These are phyloP conservation scores for Vaccinium macrocarpon DNA, from an alignment of 148 eudicot genomes.

Conservation along the genomic window DNA sequence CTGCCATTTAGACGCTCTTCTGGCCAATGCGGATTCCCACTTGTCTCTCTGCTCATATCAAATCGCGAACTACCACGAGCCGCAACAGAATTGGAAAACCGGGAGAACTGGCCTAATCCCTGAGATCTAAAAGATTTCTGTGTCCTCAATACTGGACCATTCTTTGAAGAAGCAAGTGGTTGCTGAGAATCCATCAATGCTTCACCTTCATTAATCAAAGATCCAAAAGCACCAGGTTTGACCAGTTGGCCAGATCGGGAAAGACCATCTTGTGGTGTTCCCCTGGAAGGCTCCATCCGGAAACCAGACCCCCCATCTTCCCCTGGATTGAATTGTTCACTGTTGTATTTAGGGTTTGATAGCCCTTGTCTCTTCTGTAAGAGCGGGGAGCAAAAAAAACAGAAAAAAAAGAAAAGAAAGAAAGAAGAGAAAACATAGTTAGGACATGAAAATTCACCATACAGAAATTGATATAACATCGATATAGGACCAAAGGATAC, in stretches of 20 bases:
- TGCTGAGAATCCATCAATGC: slow-evolving; percentile 21
- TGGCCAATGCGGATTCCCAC: slow-evolving; percentile 34
- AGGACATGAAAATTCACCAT: neutral
- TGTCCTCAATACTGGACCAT: slow-evolving; percentile 28
- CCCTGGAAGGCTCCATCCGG: slow-evolving; percentile 41
- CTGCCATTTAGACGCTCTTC: slow-evolving; percentile 34
- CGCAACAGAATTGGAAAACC: slow-evolving; percentile 60
- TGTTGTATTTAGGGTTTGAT: slow-evolving; percentile 48
- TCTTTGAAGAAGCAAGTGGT: slow-evolving; percentile 25
- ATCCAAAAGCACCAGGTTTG: slow-evolving; percentile 25
- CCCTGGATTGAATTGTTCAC: slow-evolving; percentile 46
- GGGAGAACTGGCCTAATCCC: slow-evolving; percentile 40
- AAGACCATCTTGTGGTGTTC: slow-evolving; percentile 19
- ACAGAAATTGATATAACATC: neutral
- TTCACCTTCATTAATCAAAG: slow-evolving; percentile 27
- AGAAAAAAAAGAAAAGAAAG: neutral
- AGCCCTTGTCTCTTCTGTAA: slow-evolving; percentile 49
- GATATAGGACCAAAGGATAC: neutral
- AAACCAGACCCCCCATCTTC: slow-evolving; percentile 50
- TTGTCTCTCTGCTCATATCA: slow-evolving; percentile 41
- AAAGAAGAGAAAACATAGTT: neutral
- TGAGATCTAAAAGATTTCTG: slow-evolving; percentile 44
- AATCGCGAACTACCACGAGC: slow-evolving; percentile 39
- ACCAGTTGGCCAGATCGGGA: slow-evolving; percentile 24
- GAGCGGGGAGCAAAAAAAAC: neutral